Percentiles rank a stretch among this genome's conserved stretches.
Conservation (phyloP, 2,329 filamentous ascomycete genomes). For the Colletotrichum gigasporum region DNA sequence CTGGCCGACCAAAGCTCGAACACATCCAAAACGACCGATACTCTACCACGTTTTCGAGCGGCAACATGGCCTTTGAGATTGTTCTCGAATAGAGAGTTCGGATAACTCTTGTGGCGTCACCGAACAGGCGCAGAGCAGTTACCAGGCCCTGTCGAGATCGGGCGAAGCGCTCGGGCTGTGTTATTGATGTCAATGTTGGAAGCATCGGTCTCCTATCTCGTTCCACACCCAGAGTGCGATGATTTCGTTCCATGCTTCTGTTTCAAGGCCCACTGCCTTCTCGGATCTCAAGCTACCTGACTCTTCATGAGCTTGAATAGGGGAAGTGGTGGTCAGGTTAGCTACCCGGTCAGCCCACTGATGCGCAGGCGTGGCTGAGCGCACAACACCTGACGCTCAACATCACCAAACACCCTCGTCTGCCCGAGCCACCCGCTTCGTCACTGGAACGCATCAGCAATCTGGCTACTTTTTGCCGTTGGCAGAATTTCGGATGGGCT, state of each 20-base stretch:
- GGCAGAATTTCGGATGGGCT: not conserved
- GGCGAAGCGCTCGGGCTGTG: not conserved
- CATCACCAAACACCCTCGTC: not conserved
- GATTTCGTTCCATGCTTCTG: not conserved
- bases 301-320: not conserved
- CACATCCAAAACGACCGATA: too few species aligned
- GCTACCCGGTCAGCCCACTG: not conserved
- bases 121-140: not conserved
- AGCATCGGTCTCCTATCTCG: not conserved
- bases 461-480: not conserved
- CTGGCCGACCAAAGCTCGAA: not conserved
- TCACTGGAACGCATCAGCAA: not conserved
- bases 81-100: not conserved
- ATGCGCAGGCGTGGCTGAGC: conserved; percentile 6
- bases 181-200: not conserved
- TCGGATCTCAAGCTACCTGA: too few species aligned
- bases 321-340: not conserved
- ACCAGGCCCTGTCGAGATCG: not conserved
- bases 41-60: too few species aligned
- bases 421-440: not conserved
- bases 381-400: not conserved
- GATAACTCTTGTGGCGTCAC: not conserved
- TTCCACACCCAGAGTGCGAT: not conserved
- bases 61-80: too few species aligned
- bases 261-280: too few species aligned